These are phyloP conservation scores for Cinchona pubescens DNA, from an alignment of 257 asterid genomes.

Conservation along the genomic window DNA sequence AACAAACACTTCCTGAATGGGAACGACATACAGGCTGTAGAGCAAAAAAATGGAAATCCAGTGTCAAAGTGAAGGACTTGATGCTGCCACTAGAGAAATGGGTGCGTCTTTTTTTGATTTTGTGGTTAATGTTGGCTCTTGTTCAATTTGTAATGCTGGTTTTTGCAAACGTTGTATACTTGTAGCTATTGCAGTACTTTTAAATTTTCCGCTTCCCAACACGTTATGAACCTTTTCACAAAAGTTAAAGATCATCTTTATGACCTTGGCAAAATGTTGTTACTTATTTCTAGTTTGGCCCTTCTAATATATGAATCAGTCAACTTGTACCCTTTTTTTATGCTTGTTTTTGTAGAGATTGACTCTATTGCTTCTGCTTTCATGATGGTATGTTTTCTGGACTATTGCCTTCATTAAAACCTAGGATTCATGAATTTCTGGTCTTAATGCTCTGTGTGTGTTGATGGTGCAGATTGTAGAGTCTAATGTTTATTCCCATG, in stretches of 20 bases:
- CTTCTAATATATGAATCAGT: background rate
- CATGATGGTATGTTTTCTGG: too few species aligned
- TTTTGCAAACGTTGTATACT: background rate
- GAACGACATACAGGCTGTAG: slow-evolving; percentile 93
- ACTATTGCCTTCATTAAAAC: too few species aligned
- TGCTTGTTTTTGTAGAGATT: background rate
- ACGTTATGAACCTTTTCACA: background rate
- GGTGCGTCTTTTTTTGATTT: slow-evolving; percentile 47
- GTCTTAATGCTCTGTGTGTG: background rate
- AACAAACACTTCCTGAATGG: slow-evolving; percentile 81
- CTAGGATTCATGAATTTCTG: slow-evolving; percentile 1
- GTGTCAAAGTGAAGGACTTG: slow-evolving; percentile 76
- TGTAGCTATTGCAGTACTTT: too few species aligned
- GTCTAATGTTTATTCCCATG: slow-evolving; percentile 36
- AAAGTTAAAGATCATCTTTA: background rate
- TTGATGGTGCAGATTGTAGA: slow-evolving; percentile 61
- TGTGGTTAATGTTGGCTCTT: slow-evolving; percentile 11
- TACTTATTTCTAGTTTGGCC: background rate
- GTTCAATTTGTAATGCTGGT: background rate
- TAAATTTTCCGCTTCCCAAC: background rate
- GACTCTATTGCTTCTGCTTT: background rate
- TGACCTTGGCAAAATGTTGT: background rate
- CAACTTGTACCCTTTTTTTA: background rate
- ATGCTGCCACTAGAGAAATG: slow-evolving; percentile 72
- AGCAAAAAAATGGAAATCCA: slow-evolving; percentile 97